A percentile compares a stretch with the other conserved stretches of the same genome.
Conservation (phyloP, 495 filamentous ascomycete species). For the Delitschia confertaspora region DNA sequence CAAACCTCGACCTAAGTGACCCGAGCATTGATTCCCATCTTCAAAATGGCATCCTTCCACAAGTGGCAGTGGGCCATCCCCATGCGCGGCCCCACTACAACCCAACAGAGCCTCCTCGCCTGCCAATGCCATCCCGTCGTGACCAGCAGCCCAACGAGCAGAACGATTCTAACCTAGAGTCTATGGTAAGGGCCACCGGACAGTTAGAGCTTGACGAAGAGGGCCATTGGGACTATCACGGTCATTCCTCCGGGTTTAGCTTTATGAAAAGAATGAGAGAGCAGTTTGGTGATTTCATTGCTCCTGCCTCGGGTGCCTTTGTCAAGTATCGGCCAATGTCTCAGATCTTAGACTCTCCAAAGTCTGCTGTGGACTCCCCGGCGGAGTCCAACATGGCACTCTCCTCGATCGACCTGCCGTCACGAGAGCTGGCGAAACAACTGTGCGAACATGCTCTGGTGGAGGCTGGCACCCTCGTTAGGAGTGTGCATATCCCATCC, state of each 20-base stretch:
- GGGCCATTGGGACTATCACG: constrained; percentile 91
- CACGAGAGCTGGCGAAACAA: constrained; percentile 53
- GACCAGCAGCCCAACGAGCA: constrained; percentile 35
- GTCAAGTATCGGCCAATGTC: constrained; percentile 36
- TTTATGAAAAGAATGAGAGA: constrained; percentile 79
- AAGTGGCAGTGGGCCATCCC: constrained; percentile 10
- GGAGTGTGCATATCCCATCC: constrained; percentile 79
- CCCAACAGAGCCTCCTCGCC: constrained; percentile 1
- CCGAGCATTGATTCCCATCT: constrained; percentile 65
- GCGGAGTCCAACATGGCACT: constrained; percentile 34
- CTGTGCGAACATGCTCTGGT: constrained; percentile 72
- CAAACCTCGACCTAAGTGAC: constrained; percentile 77
- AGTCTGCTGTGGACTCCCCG: constrained; percentile 53
- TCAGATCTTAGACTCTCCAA: constrained; percentile 63
- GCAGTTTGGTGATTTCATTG: constrained; percentile 65
- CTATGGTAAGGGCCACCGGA: constrained; percentile 89
- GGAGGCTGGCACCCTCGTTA: constrained; percentile 73
- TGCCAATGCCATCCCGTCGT: constrained; percentile 3
- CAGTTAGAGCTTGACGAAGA: constrained; percentile 85
- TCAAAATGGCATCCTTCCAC: constrained; percentile 32
- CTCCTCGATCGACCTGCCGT: constrained; percentile 45
- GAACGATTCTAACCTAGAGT: constrained; percentile 71
- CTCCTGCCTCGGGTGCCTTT: constrained; percentile 37
- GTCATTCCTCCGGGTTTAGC: constrained; percentile 81
- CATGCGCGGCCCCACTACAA: constrained; percentile 7